Percentiles rank a stretch among this genome's conserved stretches.
These are phyloP conservation scores for Erodium texanum DNA, from an alignment of 441 rosid species.

Conservation along the genomic window DNA sequence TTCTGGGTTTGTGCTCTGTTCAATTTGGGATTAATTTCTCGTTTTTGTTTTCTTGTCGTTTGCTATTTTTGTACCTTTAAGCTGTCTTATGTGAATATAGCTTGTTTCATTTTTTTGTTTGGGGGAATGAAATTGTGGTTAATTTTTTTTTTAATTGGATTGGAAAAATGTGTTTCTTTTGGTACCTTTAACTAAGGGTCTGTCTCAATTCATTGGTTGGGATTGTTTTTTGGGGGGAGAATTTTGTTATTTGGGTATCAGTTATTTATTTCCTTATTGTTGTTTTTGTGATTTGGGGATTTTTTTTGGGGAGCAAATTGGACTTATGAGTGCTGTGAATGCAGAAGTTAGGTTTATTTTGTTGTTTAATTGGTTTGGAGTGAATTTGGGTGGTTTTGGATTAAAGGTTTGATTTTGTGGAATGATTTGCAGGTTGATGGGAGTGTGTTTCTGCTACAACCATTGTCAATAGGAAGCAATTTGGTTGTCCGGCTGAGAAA, in stretches of 20 bases:
- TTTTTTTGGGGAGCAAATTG: not conserved
- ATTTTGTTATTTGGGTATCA: not conserved
- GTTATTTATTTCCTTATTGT: not conserved
- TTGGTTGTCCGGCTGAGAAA: not conserved
- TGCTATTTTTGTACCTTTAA: not conserved
- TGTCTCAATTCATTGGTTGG: not conserved
- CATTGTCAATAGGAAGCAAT: slow-evolving; percentile 11
- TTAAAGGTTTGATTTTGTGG: too few species aligned
- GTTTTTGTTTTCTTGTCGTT: not conserved
- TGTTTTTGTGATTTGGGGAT: slow-evolving; percentile 5
- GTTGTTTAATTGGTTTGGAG: not conserved
- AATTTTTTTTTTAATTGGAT: not conserved
- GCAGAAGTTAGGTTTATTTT: not conserved
- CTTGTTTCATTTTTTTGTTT: not conserved
- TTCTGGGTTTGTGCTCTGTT: not conserved
- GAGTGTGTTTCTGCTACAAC: not conserved
- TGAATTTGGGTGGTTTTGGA: not conserved
- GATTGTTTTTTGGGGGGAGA: not conserved
- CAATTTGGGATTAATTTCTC: not conserved
- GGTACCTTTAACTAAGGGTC: too few species aligned
- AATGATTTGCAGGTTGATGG: slow-evolving; percentile 1
- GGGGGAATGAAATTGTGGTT: not conserved
- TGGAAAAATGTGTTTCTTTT: not conserved
- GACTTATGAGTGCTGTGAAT: not conserved
- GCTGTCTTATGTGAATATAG: not conserved